Conservation (phyloP, 768 basidiomycete species). For the Antrodiella citrinella region DNA sequence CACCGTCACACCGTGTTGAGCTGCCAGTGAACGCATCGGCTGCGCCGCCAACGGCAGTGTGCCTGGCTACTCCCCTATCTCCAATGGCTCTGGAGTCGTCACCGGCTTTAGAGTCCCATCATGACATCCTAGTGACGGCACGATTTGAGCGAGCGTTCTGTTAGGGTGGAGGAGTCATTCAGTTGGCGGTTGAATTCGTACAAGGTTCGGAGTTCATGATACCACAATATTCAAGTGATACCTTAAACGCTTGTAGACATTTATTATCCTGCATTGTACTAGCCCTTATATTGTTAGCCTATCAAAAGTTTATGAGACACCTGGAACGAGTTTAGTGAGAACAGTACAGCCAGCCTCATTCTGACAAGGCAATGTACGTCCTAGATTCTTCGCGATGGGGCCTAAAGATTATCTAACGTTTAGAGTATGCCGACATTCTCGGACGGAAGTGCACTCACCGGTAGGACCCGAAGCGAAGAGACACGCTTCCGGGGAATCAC, state of each 20-base stretch:
- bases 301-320: neutral
- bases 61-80: neutral
- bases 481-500: slow-evolving; percentile 14
- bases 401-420: slow-evolving; percentile 6
- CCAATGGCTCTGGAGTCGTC: neutral
- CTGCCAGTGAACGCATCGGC: neutral
- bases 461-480: slow-evolving; percentile 19
- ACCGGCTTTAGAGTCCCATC: neutral
- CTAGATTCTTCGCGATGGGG: slow-evolving; percentile 19
- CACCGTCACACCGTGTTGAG: neutral
- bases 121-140: neutral
- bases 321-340: neutral
- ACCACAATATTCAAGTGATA: too few species aligned
- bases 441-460: slow-evolving; percentile 11
- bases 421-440: neutral
- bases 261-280: too few species aligned
- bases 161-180: neutral
- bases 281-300: too few species aligned
- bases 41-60: neutral
- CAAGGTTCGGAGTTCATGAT: too few species aligned
- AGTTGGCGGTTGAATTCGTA: too few species aligned
- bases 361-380: slow-evolving; percentile 17
- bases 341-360: slow-evolving; percentile 14
- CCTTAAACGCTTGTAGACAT: too few species aligned
- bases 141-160: neutral